phyloP scores from a whole-genome alignment of 257 asterid genomes.

The Ajuga chamaepitys region DNA sequence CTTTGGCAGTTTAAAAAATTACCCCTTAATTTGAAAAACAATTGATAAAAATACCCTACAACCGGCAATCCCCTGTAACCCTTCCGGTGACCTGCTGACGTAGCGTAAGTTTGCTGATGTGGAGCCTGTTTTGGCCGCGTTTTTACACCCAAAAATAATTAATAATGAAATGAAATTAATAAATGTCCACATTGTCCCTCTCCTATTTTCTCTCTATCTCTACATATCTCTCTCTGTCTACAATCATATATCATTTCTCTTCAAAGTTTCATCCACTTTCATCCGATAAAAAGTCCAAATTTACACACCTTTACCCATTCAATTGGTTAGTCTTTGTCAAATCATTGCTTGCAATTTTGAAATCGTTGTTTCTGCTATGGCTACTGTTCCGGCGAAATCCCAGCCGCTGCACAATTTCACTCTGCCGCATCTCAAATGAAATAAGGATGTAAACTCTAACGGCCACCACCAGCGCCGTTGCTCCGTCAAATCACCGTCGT shows the following conservation, averaged over 20 bases:
- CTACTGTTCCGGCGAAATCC: conserved; percentile 57
- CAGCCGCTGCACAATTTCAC: conserved; percentile 65
- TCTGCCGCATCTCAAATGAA: conserved; percentile 60
- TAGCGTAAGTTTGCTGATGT: too few species aligned
- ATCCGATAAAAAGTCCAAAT: background rate
- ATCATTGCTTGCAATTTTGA: conserved; percentile 19
- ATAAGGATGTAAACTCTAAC: conserved; percentile 41
- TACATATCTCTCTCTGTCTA: conserved; percentile 21
- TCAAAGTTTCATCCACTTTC: conserved; percentile 12
- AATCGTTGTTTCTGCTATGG: conserved; percentile 24
- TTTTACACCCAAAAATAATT: too few species aligned
- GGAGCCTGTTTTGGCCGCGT: too few species aligned
- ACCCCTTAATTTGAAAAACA: too few species aligned
- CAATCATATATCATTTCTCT: conserved; percentile 5
- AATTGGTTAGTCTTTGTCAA: background rate
- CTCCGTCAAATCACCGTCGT: conserved; percentile 44
- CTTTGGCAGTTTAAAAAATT: too few species aligned
- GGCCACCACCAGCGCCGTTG: conserved; percentile 49
- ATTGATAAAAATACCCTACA: too few species aligned
- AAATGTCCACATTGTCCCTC: background rate
- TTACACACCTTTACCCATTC: background rate
- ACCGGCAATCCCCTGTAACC: too few species aligned
- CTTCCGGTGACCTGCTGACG: too few species aligned
- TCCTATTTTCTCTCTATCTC: background rate
- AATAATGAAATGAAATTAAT: too few species aligned